Evolutionary conservation across 2,329 filamentous ascomycete genomes (phyloP).

Genomic region (Penicillium griseofulvum): DNA sequence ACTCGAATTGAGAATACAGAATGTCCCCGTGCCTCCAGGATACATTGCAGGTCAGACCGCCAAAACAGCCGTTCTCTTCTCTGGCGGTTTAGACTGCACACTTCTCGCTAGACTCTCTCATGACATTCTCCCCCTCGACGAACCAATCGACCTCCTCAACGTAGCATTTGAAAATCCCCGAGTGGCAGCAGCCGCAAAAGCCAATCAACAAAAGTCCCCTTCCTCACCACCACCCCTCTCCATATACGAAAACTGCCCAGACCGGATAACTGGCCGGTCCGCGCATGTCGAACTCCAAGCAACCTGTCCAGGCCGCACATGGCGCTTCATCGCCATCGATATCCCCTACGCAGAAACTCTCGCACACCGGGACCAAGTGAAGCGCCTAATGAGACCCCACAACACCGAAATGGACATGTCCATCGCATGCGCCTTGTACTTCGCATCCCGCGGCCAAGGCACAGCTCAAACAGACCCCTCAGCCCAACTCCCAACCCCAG

Average conservation of each 20-base stretch:
- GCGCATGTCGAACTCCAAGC: conserved; percentile 71
- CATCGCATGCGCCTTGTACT: conserved; percentile 90
- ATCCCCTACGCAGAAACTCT: conserved; percentile 75
- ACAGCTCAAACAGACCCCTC: conserved; percentile 28
- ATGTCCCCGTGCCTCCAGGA: conserved; percentile 60
- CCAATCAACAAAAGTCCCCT: conserved; percentile 37
- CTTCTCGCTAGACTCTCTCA: conserved; percentile 78
- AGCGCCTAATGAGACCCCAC: conserved; percentile 82
- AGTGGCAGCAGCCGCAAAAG: conserved; percentile 56
- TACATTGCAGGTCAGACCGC: conserved; percentile 26
- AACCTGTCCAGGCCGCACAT: conserved; percentile 67
- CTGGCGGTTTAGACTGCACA: conserved; percentile 90
- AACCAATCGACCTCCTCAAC: conserved; percentile 84
- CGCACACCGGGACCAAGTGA: conserved; percentile 65
- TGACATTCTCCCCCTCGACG: conserved; percentile 65
- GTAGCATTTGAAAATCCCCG: conserved; percentile 96
- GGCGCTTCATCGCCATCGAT: conserved; percentile 80
- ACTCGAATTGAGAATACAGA: conserved; percentile 61
- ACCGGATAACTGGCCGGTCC: conserved; percentile 79
- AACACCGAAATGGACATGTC: conserved; percentile 99
- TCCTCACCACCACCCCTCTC: conserved; percentile 17
- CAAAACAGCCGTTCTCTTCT: conserved; percentile 78
- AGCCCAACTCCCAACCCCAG: conserved; percentile 25
- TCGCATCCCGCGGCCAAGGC: conserved; percentile 75
- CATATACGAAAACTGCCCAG: conserved; percentile 79